Base-by-base conservation (phyloP, 176 grass and related monocot genomes). In the Paspalum vaginatum region DNA sequence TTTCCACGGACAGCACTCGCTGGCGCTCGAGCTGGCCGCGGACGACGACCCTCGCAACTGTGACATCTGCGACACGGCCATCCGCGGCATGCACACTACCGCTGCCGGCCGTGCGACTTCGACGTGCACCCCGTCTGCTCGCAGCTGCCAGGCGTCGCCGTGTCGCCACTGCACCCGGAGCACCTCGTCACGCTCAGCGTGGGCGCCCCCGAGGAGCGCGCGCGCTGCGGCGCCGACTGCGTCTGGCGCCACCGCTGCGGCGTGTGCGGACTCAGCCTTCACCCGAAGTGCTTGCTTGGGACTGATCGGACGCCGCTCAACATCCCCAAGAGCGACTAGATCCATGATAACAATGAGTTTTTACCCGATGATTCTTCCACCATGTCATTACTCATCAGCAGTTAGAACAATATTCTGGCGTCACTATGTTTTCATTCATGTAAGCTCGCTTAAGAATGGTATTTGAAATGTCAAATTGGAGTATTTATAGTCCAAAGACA, bases 1-100 rank as follows among this genome's bases (percentile, higher is more conserved):
- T 2, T 50, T 63, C 68, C 68, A 82, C 56, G 79, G 68, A 27
- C 79, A 72, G 9, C 79, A 73, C 20, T 26, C 27, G 45, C 68
- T 73, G 5, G 39, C 56, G 8, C 9, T 82, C 27, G 56, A 62
- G 44, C 5, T 14, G 14, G 21, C 5, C 6, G 18, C 11, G 4
- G 4, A 5, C 7, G 18, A 15, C 69, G 24, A 5, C 11, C 7
- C 2, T 10, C 9, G 26, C 27, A 9, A 0, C 6, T 80, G 79
- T 68, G 14, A 52, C 20, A 13, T 72, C 43, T 82, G 68, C 9
- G 27, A 2, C 4, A 25, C 24, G 7, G 0, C 2, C 44, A 24
- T 72, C 56, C 0, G 0, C 2, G 27, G 68, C 8, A 82, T 72
- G 79, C 79, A 25, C 68, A 25, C 68, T 72, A 72, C 32, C 3